Conservation (phyloP, 805 yeast species). For the Lipomyces lipofer region DNA sequence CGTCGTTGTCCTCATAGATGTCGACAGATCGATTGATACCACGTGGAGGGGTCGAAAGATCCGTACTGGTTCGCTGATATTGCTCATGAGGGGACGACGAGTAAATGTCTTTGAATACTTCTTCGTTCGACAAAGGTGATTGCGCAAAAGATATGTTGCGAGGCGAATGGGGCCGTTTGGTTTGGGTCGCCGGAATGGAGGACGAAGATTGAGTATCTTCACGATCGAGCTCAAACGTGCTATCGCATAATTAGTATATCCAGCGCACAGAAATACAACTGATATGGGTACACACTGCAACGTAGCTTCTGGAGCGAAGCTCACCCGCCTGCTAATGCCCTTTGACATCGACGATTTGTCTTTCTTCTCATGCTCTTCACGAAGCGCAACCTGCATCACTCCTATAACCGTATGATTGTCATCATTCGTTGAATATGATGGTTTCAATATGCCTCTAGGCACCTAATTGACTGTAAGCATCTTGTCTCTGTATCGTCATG, state of each 20-base stretch:
- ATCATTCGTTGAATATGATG: slow-evolving; percentile 27
- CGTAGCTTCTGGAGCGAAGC: slow-evolving; percentile 55
- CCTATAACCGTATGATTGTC: slow-evolving; percentile 44
- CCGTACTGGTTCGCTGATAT: not conserved
- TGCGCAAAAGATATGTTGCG: not conserved
- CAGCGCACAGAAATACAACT: not conserved
- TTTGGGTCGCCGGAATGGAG: not conserved
- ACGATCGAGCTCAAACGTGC: slow-evolving; percentile 25
- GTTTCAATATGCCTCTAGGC: slow-evolving; percentile 45
- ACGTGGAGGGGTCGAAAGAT: not conserved
- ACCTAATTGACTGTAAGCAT: slow-evolving; percentile 28
- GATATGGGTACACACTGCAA: slow-evolving; percentile 18
- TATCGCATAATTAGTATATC: not conserved
- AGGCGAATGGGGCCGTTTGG: not conserved
- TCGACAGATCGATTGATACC: not conserved
- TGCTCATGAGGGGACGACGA: not conserved
- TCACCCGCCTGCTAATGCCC: slow-evolving; percentile 54
- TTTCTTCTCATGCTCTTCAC: slow-evolving; percentile 15
- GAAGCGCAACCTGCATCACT: slow-evolving; percentile 37
- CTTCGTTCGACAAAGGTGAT: not conserved
- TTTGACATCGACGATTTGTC: slow-evolving; percentile 23
- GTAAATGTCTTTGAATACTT: not conserved
- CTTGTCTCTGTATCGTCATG: not conserved
- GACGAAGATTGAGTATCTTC: slow-evolving; percentile 4
- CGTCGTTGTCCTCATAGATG: slow-evolving; percentile 10